These are phyloP conservation scores for Pluteus cervinus DNA, from an alignment of 768 basidiomycete species.

Conservation along the genomic window DNA sequence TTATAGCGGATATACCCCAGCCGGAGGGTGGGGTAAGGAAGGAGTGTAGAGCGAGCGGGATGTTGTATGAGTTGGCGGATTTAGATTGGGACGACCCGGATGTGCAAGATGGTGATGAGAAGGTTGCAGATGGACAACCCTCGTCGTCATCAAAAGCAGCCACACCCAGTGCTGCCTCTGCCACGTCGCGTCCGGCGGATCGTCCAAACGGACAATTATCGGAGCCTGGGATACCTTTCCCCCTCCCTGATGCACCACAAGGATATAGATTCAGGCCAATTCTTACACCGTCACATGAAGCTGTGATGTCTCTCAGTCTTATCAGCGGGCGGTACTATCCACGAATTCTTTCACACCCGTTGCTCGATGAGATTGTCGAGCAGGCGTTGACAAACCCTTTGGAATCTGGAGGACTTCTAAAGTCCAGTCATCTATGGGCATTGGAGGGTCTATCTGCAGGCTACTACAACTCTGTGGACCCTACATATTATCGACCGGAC, in stretches of 20 bases:
- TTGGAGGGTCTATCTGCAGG: conserved; percentile 69
- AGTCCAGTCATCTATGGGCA: conserved; percentile 55
- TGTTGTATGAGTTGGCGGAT: conserved; percentile 76
- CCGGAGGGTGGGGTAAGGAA: conserved; percentile 36
- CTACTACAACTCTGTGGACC: conserved; percentile 64
- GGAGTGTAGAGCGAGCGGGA: conserved; percentile 66
- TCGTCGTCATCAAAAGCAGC: background rate
- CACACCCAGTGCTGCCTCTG: background rate
- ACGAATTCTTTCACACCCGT: conserved; percentile 57
- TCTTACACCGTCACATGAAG: conserved; percentile 53
- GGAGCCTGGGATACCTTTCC: conserved; percentile 9
- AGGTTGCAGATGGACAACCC: background rate
- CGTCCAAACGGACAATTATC: background rate
- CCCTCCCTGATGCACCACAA: conserved; percentile 57
- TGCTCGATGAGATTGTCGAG: conserved; percentile 37
- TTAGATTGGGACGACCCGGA: conserved; percentile 55
- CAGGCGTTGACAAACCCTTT: conserved; percentile 27
- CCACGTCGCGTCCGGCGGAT: background rate
- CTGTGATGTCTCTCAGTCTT: conserved; percentile 60
- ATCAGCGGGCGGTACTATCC: conserved; percentile 83
- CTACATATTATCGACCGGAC: conserved; percentile 46
- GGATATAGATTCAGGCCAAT: conserved; percentile 71
- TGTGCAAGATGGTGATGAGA: conserved; percentile 3
- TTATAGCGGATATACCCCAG: conserved; percentile 48
- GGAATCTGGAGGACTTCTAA: conserved; percentile 31